Base-by-base conservation (phyloP, 441 rosid genomes). In the Geranium incanum region DNA sequence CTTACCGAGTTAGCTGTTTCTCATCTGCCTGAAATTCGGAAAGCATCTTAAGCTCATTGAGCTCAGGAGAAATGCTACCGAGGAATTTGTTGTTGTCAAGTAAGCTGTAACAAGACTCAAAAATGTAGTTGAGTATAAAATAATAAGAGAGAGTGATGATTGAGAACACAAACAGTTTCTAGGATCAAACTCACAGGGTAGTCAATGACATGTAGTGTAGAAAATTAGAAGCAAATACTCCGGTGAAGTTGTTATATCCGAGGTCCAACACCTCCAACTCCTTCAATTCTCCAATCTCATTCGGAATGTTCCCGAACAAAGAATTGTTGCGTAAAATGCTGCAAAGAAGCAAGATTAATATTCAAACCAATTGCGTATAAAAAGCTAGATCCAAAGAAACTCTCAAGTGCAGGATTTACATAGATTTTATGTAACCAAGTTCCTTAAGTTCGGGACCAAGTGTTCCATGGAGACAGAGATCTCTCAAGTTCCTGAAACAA, bases 261-360 rank as follows among this genome's bases (percentile, higher is more conserved):
- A 95, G 80, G 82, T 95, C 99, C 88, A 95, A 81, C 76, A 83
- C 74, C 81, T 92, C 89, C 81, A 94, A 82, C 77, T 85, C 89
- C 79, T 80, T 84, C 83, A 95, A 63, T 65, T 85, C 81, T 76
- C 85, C 79, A 69, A 92, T 81, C 80, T 91, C 99, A 75, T 82
- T 70, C 71, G 97, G 99, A 74, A 92, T 77, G 68, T 62, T 72
- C 57, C 98, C 97, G 15, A 69, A 77, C 68, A 95, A 89, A 38
- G 95, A 88, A 77, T 92, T 92, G 85, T 95, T 95, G 81, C 96
- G 90, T 39, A 95, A 77, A 73, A 85, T 81, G 48, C 97, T 95
- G 87, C 77, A 73, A 4, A 78, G 13, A 68, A 70, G 33, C 64
- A 59, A 28, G 64, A 36, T 21, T 21, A 21, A 73, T 11, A 70